phyloP scores from a whole-genome alignment of 1,139 yeast species.

The Pichia inconspicua region DNA sequence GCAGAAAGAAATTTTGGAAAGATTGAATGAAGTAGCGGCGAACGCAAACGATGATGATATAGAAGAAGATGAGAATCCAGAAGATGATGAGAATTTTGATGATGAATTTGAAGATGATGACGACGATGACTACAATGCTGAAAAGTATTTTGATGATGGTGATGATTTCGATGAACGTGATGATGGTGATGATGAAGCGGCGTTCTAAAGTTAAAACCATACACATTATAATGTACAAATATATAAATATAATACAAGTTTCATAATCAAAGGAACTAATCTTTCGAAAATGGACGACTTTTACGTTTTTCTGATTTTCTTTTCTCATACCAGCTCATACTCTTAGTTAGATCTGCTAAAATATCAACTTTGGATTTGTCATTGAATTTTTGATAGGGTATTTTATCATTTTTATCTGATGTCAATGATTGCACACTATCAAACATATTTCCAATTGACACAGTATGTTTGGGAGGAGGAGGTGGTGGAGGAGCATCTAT shows the following conservation, averaged over 20 bases:
- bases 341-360: neutral
- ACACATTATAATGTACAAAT: neutral
- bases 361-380: neutral
- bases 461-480: slow-evolving; percentile 24
- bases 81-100: slow-evolving; percentile 64
- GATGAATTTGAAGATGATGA: slow-evolving; percentile 76
- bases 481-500: slow-evolving; percentile 22
- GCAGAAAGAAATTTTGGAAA: slow-evolving; percentile 45
- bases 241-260: neutral
- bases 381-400: neutral
- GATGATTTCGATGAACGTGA: slow-evolving; percentile 45
- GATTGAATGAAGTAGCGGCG: slow-evolving; percentile 49
- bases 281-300: neutral
- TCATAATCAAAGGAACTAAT: neutral
- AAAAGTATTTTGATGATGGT: slow-evolving; percentile 59
- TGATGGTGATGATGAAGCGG: slow-evolving; percentile 56
- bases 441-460: slow-evolving; percentile 14
- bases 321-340: slow-evolving; percentile 14
- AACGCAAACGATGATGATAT: slow-evolving; percentile 31
- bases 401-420: neutral
- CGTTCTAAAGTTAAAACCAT: slow-evolving; percentile 36
- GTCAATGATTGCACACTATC: slow-evolving; percentile 4
- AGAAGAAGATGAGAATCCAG: slow-evolving; percentile 45
- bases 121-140: slow-evolving; percentile 73
- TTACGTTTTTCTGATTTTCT: slow-evolving; percentile 10